A percentile compares a stretch with the other conserved stretches of the same genome.
phyloP scores from a whole-genome alignment of 495 filamentous ascomycete genomes.

The Aspergillus cristatus region DNA sequence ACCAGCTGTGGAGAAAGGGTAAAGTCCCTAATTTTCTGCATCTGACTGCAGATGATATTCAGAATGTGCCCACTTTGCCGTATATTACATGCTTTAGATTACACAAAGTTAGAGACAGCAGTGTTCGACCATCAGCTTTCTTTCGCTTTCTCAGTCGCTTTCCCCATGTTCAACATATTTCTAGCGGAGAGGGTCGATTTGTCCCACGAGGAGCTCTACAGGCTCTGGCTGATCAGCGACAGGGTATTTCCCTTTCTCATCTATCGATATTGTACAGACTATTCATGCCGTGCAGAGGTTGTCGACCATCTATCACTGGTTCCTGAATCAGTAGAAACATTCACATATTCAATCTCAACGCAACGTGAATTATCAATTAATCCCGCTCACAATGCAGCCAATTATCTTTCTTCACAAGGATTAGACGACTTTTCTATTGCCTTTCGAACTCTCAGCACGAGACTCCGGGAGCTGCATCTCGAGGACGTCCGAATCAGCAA shows the following conservation, averaged over 20 bases:
- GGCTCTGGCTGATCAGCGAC: not conserved
- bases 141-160: not conserved
- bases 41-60: not conserved
- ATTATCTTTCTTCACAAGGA: not conserved
- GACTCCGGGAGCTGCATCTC: slow-evolving; percentile 1
- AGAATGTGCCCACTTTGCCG: not conserved
- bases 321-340: not conserved
- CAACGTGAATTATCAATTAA: not conserved
- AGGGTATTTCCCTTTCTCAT: no score
- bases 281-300: no score
- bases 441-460: not conserved
- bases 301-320: not conserved
- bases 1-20: not conserved
- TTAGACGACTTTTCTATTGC: not conserved
- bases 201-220: not conserved
- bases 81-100: not conserved
- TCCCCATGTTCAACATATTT: not conserved
- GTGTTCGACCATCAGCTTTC: not conserved
- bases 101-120: not conserved
- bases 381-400: not conserved
- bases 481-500: slow-evolving; percentile 1
- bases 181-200: not conserved
- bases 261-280: no score
- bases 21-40: not conserved
- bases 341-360: not conserved